Evolutionary conservation across 1,284 basidiomycete genomes (phyloP), one percentile per base, ranked within the genome.

Genomic region (Pseudozyma sp.): DNA sequence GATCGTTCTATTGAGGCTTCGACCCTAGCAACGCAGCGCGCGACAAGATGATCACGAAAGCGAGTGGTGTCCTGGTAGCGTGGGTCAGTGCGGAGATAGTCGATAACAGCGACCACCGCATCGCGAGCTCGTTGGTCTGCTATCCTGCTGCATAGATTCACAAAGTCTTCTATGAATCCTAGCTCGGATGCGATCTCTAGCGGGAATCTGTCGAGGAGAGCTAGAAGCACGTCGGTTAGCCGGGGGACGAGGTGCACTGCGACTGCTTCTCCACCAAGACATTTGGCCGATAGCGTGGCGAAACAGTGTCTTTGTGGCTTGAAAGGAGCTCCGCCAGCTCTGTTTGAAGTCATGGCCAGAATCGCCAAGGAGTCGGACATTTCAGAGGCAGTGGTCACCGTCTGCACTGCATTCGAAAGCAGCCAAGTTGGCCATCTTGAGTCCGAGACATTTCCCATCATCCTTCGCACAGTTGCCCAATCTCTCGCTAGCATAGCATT

Each of bases 321-420:
- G 49, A 58, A 58, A 12, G 40, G 9, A 0, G n/a, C 31, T 4
- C 9, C 14, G 18, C n/a, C 39, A 4, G 49, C 39, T 11, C 50
- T n/a, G 9, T 51, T 34, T 9, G 61, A 42, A 12, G 47, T 25
- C 3, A 42, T 42, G 9, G 48, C 44, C 0, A 73, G 43, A 12
- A 73, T 42, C 3, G 71, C 71, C 42, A 74, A 39, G 13, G 71
- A 53, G 31, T 74, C 71, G 1, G 65, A 69, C 13, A 64, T 44
- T 18, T 74, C 71, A 34, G 61, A 62, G 1, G 61, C 57, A 8
- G 71, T 69, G 12, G 31, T 36, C 11, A 74, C 62, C 1, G 21
- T 59, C 2, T 25, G 13, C 19, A 66, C 47, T 14, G 61, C 50
- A 12, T 54, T 61, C 13, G n/a, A 35, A 0, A 74, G 66, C 5